Evolutionary conservation across 2,329 filamentous ascomycete species (phyloP).

Genomic region (Colletotrichum sp.): DNA sequence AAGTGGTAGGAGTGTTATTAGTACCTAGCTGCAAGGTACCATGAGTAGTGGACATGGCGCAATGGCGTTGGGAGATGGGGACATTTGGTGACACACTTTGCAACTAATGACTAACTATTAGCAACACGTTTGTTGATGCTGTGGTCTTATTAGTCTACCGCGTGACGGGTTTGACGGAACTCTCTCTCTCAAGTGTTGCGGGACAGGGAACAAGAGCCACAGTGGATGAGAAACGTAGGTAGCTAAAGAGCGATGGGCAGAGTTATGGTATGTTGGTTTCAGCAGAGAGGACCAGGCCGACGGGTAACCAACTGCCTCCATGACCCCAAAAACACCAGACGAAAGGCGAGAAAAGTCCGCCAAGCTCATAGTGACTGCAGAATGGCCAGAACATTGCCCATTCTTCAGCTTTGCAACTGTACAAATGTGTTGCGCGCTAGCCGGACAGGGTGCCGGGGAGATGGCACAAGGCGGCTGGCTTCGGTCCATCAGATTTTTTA

Average conservation of each 20-base stretch:
- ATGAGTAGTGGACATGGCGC: background rate
- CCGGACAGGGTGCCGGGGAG: background rate
- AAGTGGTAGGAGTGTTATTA: background rate
- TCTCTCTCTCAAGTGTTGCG: background rate
- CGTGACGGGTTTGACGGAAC: background rate
- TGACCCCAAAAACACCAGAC: background rate
- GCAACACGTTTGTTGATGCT: background rate
- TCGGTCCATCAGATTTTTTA: background rate
- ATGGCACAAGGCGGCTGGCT: conserved; percentile 11
- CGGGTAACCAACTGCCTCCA: background rate
- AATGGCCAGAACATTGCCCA: background rate
- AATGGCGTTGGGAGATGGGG: background rate
- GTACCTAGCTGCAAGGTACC: background rate
- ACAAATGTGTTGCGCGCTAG: background rate
- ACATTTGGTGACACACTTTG: background rate
- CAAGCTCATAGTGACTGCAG: background rate
- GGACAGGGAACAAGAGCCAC: background rate
- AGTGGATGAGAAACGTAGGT: background rate
- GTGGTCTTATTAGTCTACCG: background rate
- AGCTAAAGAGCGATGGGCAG: background rate
- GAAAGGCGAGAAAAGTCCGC: background rate
- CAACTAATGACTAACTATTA: background rate
- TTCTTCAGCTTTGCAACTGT: background rate
- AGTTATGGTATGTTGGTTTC: background rate
- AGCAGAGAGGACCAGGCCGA: background rate